Conservation (phyloP, 345 rosid genomes). For the Syzygium aqueum region DNA sequence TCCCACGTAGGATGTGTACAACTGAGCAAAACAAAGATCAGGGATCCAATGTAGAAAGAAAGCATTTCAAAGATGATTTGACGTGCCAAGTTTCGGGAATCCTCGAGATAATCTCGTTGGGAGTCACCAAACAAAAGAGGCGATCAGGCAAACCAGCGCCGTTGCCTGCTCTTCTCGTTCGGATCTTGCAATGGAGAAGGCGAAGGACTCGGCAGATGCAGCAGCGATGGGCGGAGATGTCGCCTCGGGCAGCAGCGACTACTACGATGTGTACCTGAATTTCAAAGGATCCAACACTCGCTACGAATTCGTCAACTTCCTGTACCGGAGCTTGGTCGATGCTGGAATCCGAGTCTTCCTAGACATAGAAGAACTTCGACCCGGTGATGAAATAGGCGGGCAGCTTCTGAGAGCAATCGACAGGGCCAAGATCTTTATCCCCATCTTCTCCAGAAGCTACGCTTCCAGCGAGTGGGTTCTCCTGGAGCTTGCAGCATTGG, state of each 20-base stretch:
- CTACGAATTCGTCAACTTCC: background rate
- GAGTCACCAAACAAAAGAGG: background rate
- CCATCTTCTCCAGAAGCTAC: background rate
- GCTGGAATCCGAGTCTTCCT: rapidly evolving
- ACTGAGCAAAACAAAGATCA: no score
- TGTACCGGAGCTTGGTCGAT: rapidly evolving
- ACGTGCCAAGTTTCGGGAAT: no score
- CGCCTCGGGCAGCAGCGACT: background rate
- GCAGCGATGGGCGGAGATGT: background rate
- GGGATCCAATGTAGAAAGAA: no score
- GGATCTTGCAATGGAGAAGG: background rate
- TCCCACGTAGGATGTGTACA: no score
- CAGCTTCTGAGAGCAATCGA: rapidly evolving
- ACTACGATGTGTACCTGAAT: background rate
- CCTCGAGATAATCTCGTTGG: no score
- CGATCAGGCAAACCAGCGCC: background rate
- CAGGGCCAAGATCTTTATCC: background rate
- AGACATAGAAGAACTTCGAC: rapidly evolving
- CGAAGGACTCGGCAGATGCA: background rate
- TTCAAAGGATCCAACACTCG: no score
- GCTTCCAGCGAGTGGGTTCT: rapidly evolving
- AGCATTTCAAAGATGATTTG: no score
- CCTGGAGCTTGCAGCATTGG: background rate
- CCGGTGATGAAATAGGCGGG: rapidly evolving
- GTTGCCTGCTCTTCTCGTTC: background rate